Conservation (phyloP, 2,329 filamentous ascomycete species). For the Penicillium sclerotigenum region DNA sequence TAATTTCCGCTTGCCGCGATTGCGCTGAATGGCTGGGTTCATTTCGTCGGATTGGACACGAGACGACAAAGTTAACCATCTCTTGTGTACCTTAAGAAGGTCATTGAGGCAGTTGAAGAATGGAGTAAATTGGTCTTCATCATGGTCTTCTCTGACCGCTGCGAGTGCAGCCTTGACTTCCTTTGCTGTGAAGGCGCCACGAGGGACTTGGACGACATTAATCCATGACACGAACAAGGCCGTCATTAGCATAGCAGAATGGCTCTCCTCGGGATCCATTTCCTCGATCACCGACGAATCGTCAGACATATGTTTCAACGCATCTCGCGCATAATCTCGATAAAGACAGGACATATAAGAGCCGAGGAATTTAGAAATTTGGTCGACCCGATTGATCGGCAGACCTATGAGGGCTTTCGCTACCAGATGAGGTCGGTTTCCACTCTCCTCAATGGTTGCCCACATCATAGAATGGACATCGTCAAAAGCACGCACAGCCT, state of each 20-base stretch:
- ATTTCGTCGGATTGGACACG: background rate
- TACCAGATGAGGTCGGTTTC: background rate
- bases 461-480: background rate
- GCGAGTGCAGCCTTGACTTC: background rate
- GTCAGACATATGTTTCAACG: background rate
- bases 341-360: background rate
- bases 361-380: background rate
- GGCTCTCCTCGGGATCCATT: background rate
- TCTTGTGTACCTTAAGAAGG: background rate
- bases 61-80: background rate
- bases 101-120: background rate
- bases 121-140: background rate
- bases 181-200: background rate
- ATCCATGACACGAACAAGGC: background rate
- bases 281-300: background rate
- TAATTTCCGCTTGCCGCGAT: background rate
- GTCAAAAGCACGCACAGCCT: background rate
- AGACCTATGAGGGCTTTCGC: background rate
- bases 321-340: background rate
- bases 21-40: background rate
- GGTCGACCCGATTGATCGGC: background rate
- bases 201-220: background rate
- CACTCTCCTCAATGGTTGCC: background rate
- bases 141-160: background rate
- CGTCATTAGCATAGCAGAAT: background rate